Base-by-base conservation (phyloP, 2,329 filamentous ascomycete genomes). In the Saccharata proteae region DNA sequence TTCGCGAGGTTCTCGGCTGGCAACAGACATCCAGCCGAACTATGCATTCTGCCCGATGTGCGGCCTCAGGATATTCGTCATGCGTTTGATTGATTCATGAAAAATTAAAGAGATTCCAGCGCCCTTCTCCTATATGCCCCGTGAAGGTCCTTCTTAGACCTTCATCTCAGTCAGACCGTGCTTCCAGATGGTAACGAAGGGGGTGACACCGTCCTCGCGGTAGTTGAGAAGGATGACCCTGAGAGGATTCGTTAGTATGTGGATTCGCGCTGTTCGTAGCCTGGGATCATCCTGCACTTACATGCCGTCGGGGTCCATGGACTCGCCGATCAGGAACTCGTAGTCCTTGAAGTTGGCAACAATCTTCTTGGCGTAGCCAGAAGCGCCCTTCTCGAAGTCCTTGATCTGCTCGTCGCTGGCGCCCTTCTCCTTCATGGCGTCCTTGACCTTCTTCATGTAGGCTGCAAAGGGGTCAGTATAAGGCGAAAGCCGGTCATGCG, bases 191-290 rank as follows among this genome's bases (percentile, higher is more conserved):
- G 75, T 80, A 50, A 93, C 69, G 57, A 72, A 98, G 38, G 90
- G 90, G 34, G 88, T 96, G 46, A 79, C 61, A 59, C 90, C 90
- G 51, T 96, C 90, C 60, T 93, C 86, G 51, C 90, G 88, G 75
- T 93, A 98, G 74, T 94, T 92, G 57, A 94, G 80, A 46, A 94
- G 81, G 44, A 86, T 69, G 49, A 93, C 69, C 76, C 81, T 86
- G 17, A 11, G 10, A 16, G 21, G 16, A 16, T 42, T 29, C n/a
- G 3, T 8, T 18, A n/a, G 16, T 14, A 18, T 9, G 32, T 32
- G 16, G 16, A 16, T 9, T 13, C 19, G 19, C 19, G 7, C 7
- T n/a, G 19, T 21, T 8, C 6, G 8, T 29, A 5, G 28, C 11
- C 26, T 11, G 18, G 19, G 16, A 37, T 6, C 15, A 29, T 4